Evolutionary conservation across 495 filamentous ascomycete genomes (phyloP).

Genomic region (Aspergillus haitiensis): DNA sequence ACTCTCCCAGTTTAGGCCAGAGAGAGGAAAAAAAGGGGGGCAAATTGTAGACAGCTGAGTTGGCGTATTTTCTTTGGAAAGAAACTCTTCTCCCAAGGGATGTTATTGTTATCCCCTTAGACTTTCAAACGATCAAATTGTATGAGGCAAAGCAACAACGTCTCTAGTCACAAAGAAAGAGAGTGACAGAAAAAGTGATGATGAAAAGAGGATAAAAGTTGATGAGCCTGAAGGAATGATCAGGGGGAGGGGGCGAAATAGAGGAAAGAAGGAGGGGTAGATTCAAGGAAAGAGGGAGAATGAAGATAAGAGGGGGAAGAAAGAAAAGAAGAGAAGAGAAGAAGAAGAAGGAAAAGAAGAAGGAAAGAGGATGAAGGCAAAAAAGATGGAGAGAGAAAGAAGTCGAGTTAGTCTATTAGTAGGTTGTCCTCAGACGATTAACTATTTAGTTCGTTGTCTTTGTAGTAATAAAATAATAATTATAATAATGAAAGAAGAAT

Average conservation of each 20-base stretch:
- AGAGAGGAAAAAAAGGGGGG: constrained; percentile 22
- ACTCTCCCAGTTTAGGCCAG: constrained; percentile 20
- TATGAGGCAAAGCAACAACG: constrained; percentile 18
- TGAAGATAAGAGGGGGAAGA: constrained; percentile 24
- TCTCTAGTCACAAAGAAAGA: constrained; percentile 40
- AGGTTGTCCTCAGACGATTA: constrained; percentile 1
- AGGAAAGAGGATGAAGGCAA: constrained; percentile 27
- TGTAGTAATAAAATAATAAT: constrained; percentile 9
- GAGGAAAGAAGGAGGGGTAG: constrained; percentile 37
- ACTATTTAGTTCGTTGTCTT: constrained; percentile 7
- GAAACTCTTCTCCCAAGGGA: constrained; percentile 10
- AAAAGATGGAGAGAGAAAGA: constrained; percentile 36
- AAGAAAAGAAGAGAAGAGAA: constrained; percentile 31
- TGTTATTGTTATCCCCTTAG: constrained; percentile 4
- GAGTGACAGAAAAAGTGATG: constrained; percentile 40
- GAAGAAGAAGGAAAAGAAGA: constrained; percentile 34
- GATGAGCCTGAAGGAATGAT: constrained; percentile 45
- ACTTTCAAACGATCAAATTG: constrained; percentile 15
- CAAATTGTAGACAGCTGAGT: constrained; percentile 21
- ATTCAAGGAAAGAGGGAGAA: constrained; percentile 26
- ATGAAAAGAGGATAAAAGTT: constrained; percentile 31
- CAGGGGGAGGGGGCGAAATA: constrained; percentile 36
- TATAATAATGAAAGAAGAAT: constrained; percentile 8
- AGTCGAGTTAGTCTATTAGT: constrained; percentile 20
- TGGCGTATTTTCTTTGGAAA: constrained; percentile 18